These are phyloP conservation scores for Fomitopsis pinicola DNA, from an alignment of 1,284 basidiomycete genomes.

Conservation along the genomic window DNA sequence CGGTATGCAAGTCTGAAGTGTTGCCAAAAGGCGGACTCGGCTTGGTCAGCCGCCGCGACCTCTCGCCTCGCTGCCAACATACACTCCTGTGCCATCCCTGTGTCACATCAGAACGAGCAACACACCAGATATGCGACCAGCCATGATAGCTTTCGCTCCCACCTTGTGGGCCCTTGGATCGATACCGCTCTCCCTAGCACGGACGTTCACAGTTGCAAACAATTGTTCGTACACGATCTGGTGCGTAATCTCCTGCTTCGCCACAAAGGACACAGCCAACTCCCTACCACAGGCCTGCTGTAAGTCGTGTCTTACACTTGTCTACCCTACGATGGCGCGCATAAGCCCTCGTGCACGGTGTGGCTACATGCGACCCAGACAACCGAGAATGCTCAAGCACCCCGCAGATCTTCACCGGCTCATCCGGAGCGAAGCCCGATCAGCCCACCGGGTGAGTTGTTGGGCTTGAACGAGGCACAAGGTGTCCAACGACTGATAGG, in stretches of 20 bases:
- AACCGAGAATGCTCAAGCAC: not conserved
- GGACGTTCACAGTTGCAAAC: constrained; percentile 30
- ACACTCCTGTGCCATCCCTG: not conserved
- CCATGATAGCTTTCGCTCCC: not conserved
- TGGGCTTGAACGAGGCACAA: not conserved
- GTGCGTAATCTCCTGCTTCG: constrained; percentile 13
- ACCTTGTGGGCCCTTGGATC: not conserved
- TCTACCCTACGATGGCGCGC: not conserved
- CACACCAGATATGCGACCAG: not conserved
- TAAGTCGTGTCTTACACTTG: constrained; percentile 8
- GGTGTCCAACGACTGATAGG: not conserved
- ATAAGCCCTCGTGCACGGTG: not conserved
- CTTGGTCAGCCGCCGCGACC: not conserved
- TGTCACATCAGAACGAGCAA: not conserved
- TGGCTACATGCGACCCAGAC: not conserved
- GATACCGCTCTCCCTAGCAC: not conserved
- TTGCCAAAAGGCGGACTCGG: not conserved
- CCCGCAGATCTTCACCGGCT: constrained; percentile 22
- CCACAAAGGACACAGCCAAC: not conserved
- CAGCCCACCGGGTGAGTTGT: constrained; percentile 23
- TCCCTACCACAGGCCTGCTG: constrained; percentile 22
- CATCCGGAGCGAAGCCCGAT: constrained; percentile 18
- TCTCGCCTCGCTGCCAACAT: not conserved
- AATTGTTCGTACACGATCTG: constrained; percentile 32
- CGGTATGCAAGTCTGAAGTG: not conserved